These are phyloP conservation scores for Gossypium aridum DNA, from an alignment of 441 rosid species.

Conservation along the genomic window DNA sequence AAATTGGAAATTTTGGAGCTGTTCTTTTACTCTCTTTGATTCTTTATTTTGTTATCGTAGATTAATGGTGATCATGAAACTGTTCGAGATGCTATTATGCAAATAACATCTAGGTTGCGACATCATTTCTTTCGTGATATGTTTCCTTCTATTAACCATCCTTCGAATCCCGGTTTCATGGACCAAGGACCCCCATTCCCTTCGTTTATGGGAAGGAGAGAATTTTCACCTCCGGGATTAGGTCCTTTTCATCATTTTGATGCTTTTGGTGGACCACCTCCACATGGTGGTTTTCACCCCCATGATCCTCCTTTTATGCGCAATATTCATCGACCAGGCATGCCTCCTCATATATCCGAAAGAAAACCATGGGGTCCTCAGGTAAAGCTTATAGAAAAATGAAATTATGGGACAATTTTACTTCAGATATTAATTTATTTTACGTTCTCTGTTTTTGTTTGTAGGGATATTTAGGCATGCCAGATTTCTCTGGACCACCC, in stretches of 20 bases:
- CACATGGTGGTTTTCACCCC: conserved; percentile 42
- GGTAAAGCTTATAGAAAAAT: conserved; percentile 25
- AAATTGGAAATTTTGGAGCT: not conserved
- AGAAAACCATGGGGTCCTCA: conserved; percentile 67
- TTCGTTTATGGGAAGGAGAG: conserved; percentile 56
- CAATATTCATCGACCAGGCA: conserved; percentile 38
- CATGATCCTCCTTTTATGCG: conserved; percentile 50
- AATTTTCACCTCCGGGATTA: conserved; percentile 52
- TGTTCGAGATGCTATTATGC: conserved; percentile 68
- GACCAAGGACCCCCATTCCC: conserved; percentile 56
- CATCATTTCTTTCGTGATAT: conserved; percentile 56
- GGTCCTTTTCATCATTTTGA: conserved; percentile 55
- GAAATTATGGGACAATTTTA: not conserved
- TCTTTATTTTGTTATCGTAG: conserved; percentile 26
- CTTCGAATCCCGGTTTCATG: conserved; percentile 40
- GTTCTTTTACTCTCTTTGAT: not conserved
- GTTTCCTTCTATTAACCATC: conserved; percentile 44
- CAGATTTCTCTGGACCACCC: conserved; percentile 50
- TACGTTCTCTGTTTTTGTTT: conserved; percentile 17
- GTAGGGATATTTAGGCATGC: conserved; percentile 44
- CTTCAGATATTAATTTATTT: conserved; percentile 12
- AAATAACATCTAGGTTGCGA: conserved; percentile 59
- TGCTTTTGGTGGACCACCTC: conserved; percentile 49
- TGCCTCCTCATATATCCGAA: conserved; percentile 45
- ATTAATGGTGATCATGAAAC: conserved; percentile 59